Evolutionary conservation across 108 stramenopile species (phyloP).

Genomic region (Nitzschia sp.): DNA sequence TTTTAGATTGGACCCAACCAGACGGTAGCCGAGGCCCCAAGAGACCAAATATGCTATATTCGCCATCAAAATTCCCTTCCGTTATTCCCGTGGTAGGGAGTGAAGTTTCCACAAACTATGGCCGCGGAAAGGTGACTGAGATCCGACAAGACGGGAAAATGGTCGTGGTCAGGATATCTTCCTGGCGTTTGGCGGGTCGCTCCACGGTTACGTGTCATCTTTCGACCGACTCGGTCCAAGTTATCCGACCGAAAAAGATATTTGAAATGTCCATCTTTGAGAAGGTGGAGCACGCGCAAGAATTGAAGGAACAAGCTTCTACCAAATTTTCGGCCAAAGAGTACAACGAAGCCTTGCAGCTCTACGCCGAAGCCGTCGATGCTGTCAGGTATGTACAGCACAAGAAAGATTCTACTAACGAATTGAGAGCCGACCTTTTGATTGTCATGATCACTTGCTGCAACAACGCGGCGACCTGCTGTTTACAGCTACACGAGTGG

Average conservation of each 20-base stretch:
- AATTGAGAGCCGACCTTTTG: conserved; percentile 71
- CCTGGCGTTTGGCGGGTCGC: conserved; percentile 67
- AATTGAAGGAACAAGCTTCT: conserved; percentile 53
- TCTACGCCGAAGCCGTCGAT: conserved; percentile 67
- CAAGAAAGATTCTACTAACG: conserved; percentile 55
- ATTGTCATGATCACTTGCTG: conserved; percentile 74
- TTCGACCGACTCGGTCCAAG: conserved; percentile 33
- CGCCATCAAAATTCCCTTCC: conserved; percentile 56
- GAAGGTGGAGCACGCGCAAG: conserved; percentile 53
- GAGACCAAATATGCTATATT: conserved; percentile 51
- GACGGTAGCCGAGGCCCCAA: not conserved
- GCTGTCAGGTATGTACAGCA: conserved; percentile 81
- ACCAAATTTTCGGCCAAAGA: conserved; percentile 47
- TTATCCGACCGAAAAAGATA: conserved; percentile 51
- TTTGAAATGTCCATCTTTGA: conserved; percentile 72
- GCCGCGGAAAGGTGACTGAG: conserved; percentile 52
- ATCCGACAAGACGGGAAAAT: conserved; percentile 2
- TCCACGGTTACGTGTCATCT: conserved; percentile 67
- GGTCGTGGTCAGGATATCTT: conserved; percentile 50
- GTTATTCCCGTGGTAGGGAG: conserved; percentile 53
- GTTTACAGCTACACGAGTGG: conserved; percentile 49
- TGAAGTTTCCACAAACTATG: conserved; percentile 65
- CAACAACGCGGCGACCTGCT: conserved; percentile 86
- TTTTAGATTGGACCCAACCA: conserved; percentile 53
- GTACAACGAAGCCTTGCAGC: conserved; percentile 48